Evolutionary conservation across 1,284 basidiomycete genomes (phyloP).

Genomic region (Tausonia pullulans): DNA sequence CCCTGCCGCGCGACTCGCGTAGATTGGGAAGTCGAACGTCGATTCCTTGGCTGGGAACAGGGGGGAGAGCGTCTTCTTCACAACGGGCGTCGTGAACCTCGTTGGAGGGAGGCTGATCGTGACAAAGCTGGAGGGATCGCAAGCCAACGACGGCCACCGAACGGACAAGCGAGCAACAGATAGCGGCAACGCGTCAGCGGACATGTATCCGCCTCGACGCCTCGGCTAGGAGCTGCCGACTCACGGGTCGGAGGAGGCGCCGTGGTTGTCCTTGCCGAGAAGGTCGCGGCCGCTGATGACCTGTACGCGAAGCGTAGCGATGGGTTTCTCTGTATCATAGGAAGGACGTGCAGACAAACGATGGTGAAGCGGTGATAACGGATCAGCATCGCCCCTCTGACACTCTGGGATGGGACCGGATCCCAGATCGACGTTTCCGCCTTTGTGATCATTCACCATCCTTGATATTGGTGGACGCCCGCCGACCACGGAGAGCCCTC

Average conservation of each 20-base stretch:
- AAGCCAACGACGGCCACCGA: too few species aligned
- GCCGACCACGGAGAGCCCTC: too few species aligned
- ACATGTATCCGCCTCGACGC: not conserved
- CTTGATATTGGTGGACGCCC: too few species aligned
- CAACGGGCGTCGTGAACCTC: constrained; percentile 65
- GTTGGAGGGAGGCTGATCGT: constrained; percentile 54
- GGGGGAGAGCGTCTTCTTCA: constrained; percentile 68
- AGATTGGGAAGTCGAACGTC: constrained; percentile 77
- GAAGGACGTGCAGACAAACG: too few species aligned
- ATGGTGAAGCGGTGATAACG: too few species aligned
- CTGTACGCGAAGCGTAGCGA: constrained; percentile 33
- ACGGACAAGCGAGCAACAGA: not conserved
- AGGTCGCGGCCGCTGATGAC: constrained; percentile 37
- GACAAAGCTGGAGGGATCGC: constrained; percentile 47
- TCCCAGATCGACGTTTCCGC: too few species aligned
- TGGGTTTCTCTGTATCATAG: constrained; percentile 27
- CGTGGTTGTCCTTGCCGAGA: constrained; percentile 40
- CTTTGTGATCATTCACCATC: too few species aligned
- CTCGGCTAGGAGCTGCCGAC: constrained; percentile 19
- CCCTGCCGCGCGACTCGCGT: constrained; percentile 58
- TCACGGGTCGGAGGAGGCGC: constrained; percentile 33
- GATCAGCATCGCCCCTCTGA: too few species aligned
- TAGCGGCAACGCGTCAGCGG: constrained; percentile 28
- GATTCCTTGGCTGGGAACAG: constrained; percentile 57
- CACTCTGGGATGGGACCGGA: too few species aligned